Evolutionary conservation across 768 basidiomycete species (phyloP).

Genomic region (Chalciporus chontae): DNA sequence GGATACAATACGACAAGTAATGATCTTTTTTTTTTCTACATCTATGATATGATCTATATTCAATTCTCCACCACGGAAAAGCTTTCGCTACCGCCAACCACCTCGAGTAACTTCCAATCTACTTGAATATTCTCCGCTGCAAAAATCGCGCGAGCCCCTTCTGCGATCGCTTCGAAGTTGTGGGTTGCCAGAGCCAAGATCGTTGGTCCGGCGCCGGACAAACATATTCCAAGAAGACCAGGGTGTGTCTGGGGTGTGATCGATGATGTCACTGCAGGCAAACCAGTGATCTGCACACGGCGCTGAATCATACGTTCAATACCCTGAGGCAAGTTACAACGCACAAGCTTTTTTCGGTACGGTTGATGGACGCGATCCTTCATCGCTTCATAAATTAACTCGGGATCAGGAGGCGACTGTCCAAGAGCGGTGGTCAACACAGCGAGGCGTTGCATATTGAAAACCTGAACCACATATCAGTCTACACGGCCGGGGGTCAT

Average conservation of each 20-base stretch:
- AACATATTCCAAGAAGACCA: slow-evolving; percentile 94
- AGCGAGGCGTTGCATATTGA: slow-evolving; percentile 94
- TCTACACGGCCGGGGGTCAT: neutral
- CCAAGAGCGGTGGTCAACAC: slow-evolving; percentile 93
- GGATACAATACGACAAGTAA: slow-evolving; percentile 19
- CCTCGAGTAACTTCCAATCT: slow-evolving; percentile 84
- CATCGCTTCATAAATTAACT: slow-evolving; percentile 99
- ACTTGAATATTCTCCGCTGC: slow-evolving; percentile 68
- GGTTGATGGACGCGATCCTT: slow-evolving; percentile 98
- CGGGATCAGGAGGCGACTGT: slow-evolving; percentile 87
- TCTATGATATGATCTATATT: slow-evolving; percentile 2
- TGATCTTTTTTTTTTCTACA: slow-evolving; percentile 8
- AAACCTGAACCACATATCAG: slow-evolving; percentile 58
- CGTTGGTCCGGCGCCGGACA: slow-evolving; percentile 97
- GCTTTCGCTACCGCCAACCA: slow-evolving; percentile 46
- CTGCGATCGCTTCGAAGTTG: slow-evolving; percentile 82
- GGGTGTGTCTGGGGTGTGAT: slow-evolving; percentile 89
- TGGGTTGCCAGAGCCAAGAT: slow-evolving; percentile 90
- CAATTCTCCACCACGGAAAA: slow-evolving; percentile 11
- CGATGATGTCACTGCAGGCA: slow-evolving; percentile 85
- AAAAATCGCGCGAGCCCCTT: slow-evolving; percentile 77
- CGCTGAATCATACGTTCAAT: neutral
- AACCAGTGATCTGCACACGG: slow-evolving; percentile 78
- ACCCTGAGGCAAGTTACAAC: slow-evolving; percentile 25
- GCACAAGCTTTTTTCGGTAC: slow-evolving; percentile 81